Base-by-base conservation (phyloP, 1,139 yeast genomes). In the Debaryomyces fabryi region DNA sequence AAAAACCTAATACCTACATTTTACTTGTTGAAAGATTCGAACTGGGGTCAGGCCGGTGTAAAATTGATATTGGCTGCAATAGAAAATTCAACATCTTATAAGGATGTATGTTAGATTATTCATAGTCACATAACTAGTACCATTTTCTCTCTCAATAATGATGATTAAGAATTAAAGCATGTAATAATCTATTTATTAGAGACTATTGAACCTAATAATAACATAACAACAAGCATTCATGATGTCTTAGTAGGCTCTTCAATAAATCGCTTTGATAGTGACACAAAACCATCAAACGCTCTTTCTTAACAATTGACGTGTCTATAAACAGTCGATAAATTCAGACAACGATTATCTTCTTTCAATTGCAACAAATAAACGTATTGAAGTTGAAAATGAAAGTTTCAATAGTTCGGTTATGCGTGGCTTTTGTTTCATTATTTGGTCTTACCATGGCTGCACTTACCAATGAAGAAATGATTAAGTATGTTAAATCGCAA, bases 1-100 rank as follows among this genome's bases (percentile, higher is more conserved):
- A 62, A 29, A 42, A 56, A 2, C 66, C 69, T 24, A 74, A 72
- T 12, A 56, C 64, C 35, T 71, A 72, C 48, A 65, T 78, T 4
- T 53, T 79, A 8, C 59, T 79, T 20, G 65, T 78, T 16, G 85
- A 80, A 56, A 57, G 85, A 43, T 76, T 79, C 49, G 84, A 79
- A 51, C 59, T 62, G 10, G 84, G 84, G 0, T 45, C 53, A 3
- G 84, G 82, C 4, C 56, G 53, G 3, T 59, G 77, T 23, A 54
- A 59, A 12, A 69, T 79, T 3, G 69, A 67, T 9, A 58, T 75
- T 39, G 83, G 82, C 1, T 58, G 71, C 43, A 57, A 54, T 43
- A 53, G 53, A 41, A 53, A 49, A 45, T 47, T 49, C 41, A 38
- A 23, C 3, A 27, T 45, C 9, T 10, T 32, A 23, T 46, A 35